Conservation (phyloP, 495 filamentous ascomycete genomes). For the Glarea lozoyensis region DNA sequence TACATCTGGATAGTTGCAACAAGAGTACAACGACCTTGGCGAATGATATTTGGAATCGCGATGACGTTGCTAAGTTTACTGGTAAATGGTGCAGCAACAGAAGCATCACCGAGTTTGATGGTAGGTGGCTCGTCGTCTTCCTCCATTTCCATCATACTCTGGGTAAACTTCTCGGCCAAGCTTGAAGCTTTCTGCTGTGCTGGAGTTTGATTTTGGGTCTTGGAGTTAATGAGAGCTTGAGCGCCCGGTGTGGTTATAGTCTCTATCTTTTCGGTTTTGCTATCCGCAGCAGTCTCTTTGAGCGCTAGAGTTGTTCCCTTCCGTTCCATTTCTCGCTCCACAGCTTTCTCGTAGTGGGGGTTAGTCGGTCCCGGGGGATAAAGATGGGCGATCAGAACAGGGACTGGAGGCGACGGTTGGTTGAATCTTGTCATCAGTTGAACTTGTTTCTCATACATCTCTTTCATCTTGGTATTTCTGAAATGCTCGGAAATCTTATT, state of each 20-base stretch:
- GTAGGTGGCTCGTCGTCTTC: conserved; percentile 87
- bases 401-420: conserved; percentile 83
- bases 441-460: conserved; percentile 94
- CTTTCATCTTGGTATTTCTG: conserved; percentile 93
- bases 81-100: conserved; percentile 93
- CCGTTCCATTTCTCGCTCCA: conserved; percentile 69
- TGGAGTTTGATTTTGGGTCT: conserved; percentile 48
- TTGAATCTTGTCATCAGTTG: conserved; percentile 87
- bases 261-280: conserved; percentile 51
- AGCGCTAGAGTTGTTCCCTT: conserved; percentile 48
- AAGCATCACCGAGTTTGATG: conserved; percentile 96
- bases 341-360: conserved; percentile 91
- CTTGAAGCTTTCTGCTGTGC: conserved; percentile 62
- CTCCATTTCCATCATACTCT: conserved; percentile 83
- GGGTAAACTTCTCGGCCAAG: conserved; percentile 80
- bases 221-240: conserved; percentile 55
- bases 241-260: conserved; percentile 65
- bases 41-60: conserved; percentile 96
- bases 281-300: conserved; percentile 26
- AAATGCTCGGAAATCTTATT: conserved; percentile 87
- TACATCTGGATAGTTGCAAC: conserved; percentile 99
- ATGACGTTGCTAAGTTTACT: conserved; percentile 96
- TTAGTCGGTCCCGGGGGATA: conserved; percentile 89
- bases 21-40: conserved; percentile 92
- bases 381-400: conserved; percentile 81